Evolutionary conservation across 441 rosid species (phyloP).

Genomic region (Omphalea diandra): DNA sequence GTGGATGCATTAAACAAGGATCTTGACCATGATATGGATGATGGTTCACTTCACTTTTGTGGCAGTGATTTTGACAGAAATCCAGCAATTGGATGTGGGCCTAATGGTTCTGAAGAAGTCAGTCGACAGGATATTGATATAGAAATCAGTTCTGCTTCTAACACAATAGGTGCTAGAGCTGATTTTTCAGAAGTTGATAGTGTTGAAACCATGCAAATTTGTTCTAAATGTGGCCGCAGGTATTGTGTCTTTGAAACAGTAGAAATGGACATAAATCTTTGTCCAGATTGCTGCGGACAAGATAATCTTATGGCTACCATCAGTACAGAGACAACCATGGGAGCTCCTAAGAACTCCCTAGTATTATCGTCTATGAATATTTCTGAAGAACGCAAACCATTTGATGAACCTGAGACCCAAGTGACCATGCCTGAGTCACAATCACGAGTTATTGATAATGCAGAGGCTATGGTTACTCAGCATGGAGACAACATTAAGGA

Average conservation of each 20-base stretch:
- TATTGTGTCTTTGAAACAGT: conserved; percentile 40
- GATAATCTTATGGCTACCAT: conserved; percentile 27
- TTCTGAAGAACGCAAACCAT: conserved; percentile 34
- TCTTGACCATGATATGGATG: conserved; percentile 37
- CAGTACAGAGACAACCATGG: conserved; percentile 33
- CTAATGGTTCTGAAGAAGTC: conserved; percentile 45
- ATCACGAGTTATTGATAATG: conserved; percentile 30
- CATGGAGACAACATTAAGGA: conserved; percentile 38
- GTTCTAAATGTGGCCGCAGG: conserved; percentile 61
- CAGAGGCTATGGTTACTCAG: conserved; percentile 35
- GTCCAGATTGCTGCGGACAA: conserved; percentile 69
- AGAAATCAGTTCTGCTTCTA: conserved; percentile 48
- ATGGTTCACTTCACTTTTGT: conserved; percentile 41
- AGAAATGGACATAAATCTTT: conserved; percentile 49
- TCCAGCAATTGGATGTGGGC: conserved; percentile 36
- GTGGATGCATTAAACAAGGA: conserved; percentile 45
- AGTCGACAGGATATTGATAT: conserved; percentile 35
- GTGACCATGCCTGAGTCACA: conserved; percentile 32
- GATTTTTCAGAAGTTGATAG: conserved; percentile 46
- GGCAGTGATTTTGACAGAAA: conserved; percentile 42
- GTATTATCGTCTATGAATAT: conserved; percentile 25
- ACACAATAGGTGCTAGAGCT: conserved; percentile 36
- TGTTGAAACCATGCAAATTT: conserved; percentile 46
- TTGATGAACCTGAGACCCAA: conserved; percentile 32
- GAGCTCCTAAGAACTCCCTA: conserved; percentile 31